These are phyloP conservation scores for Linnemannia hyalina DNA, from an alignment of 192 early-diverging fungal genomes.

Conservation along the genomic window DNA sequence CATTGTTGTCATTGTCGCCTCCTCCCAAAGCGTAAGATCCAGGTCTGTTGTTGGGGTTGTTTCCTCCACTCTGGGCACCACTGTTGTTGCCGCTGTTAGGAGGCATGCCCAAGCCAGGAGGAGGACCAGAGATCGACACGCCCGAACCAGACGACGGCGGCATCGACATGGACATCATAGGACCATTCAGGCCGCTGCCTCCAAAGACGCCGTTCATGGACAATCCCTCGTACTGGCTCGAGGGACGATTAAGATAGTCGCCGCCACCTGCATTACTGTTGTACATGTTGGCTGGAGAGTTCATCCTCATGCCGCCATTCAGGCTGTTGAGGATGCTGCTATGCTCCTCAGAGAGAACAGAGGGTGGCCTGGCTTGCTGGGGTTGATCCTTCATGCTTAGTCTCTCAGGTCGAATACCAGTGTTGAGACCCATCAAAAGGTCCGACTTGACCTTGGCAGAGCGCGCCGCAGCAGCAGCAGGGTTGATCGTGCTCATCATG, in stretches of 20 bases:
- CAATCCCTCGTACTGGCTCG: slow-evolving; percentile 25
- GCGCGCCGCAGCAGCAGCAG: slow-evolving; percentile 31
- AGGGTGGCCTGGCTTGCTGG: slow-evolving; percentile 18
- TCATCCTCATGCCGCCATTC: slow-evolving; percentile 32
- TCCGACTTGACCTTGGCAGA: slow-evolving; percentile 56
- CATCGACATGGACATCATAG: slow-evolving; percentile 25
- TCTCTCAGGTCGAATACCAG: slow-evolving; percentile 40
- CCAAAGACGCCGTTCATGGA: slow-evolving; percentile 15
- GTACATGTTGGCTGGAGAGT: background rate
- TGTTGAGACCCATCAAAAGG: slow-evolving; percentile 50
- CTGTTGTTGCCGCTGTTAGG: slow-evolving; percentile 10
- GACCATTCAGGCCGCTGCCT: slow-evolving; percentile 7
- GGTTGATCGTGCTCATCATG: slow-evolving; percentile 41
- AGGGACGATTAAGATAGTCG: slow-evolving; percentile 13
- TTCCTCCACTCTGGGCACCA: background rate
- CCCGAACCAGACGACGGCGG: slow-evolving; percentile 4
- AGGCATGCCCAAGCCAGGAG: slow-evolving; percentile 33
- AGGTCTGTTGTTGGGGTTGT: background rate
- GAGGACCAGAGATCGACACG: slow-evolving; percentile 26
- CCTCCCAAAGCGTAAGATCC: background rate
- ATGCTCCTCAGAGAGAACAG: slow-evolving; percentile 21
- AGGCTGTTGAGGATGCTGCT: slow-evolving; percentile 31
- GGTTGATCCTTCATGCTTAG: slow-evolving; percentile 32
- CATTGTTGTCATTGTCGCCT: background rate
- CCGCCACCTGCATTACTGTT: slow-evolving; percentile 1